phyloP scores from a whole-genome alignment of 1,139 yeast genomes.

The Taphrina populina region DNA sequence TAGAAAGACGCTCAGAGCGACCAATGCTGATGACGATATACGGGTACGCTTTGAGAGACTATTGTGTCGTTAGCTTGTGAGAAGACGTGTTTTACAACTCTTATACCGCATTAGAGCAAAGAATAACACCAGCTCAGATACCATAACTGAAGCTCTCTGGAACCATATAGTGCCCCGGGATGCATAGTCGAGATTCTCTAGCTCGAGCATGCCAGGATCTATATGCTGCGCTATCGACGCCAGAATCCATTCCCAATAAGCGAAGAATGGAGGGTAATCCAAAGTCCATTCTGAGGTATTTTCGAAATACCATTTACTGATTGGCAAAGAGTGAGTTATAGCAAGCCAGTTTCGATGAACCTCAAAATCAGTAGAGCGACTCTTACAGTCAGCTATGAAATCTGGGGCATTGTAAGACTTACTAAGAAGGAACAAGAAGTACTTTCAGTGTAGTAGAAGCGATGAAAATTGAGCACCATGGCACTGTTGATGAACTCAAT shows the following conservation, averaged over 20 bases:
- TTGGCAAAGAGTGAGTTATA: constrained; percentile 74
- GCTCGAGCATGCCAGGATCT: constrained; percentile 47
- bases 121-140: constrained; percentile 71
- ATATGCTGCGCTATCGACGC: constrained; percentile 69
- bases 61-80: not conserved
- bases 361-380: constrained; percentile 88
- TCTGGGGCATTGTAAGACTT: constrained; percentile 15
- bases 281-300: constrained; percentile 87
- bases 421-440: constrained; percentile 50
- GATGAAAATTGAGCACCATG: not conserved
- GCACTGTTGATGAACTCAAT: too few relatives aligned
- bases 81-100: constrained; percentile 38
- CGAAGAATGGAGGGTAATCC: constrained; percentile 97
- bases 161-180: constrained; percentile 68
- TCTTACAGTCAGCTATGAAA: constrained; percentile 1
- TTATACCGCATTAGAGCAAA: constrained; percentile 67
- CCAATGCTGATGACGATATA: constrained; percentile 2
- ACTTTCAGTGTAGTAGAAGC: constrained; percentile 25
- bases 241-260: constrained; percentile 83
- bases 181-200: constrained; percentile 76
- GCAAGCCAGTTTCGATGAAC: constrained; percentile 98
- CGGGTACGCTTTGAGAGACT: constrained; percentile 8
- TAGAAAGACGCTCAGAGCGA: constrained; percentile 72
- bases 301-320: constrained; percentile 79
- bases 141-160: constrained; percentile 77